Evolutionary conservation across 257 asterid genomes (phyloP), one percentile per base, ranked within the genome.

Genomic region (Eucommia ulmoides): DNA sequence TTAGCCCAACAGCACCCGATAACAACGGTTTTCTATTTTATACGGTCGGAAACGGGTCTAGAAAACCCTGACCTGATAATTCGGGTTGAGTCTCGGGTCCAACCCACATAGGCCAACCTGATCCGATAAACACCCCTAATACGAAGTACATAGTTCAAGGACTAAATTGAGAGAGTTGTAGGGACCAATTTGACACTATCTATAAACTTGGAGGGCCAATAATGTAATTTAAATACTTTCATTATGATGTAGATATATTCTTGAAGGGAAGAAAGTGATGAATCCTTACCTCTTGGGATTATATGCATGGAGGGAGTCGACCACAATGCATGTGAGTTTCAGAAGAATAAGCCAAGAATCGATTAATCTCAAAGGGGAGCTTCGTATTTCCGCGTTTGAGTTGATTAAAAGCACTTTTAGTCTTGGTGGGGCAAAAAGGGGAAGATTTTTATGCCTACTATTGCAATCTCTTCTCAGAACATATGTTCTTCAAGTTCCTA

Each of bases 201-300:
- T n/a, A n/a, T n/a, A n/a, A n/a, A n/a, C n/a, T n/a, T n/a, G n/a
- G n/a, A n/a, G n/a, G n/a, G n/a, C n/a, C n/a, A n/a, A n/a, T n/a
- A n/a, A n/a, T n/a, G n/a, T n/a, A n/a, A n/a, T n/a, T n/a, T n/a
- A 42, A 8, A 42, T 3, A 42, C n/a, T 6, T 16, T 42, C n/a
- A 16, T 42, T 16, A 6, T 1, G 6, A 42, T 65, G 73, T 75
- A 78, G 87, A 51, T 78, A 74, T 61, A 49, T 61, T 23, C 60
- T 78, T 50, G 87, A 71, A 69, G 87, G 87, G 54, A 69, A 51
- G 64, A 78, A 78, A 60, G 62, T 72, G 17, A 53, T 75, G 87
- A 74, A 72, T 24, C 87, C 83, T 29, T 75, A 53, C 33, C 51
- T 78, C 19, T 53, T 69, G 10, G 83, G 53, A 8, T 47, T 64